A percentile compares a stretch with the other conserved stretches of the same genome.
These are phyloP conservation scores for Aspergillus ibericus DNA, from an alignment of 2,329 filamentous ascomycete species.

Conservation along the genomic window DNA sequence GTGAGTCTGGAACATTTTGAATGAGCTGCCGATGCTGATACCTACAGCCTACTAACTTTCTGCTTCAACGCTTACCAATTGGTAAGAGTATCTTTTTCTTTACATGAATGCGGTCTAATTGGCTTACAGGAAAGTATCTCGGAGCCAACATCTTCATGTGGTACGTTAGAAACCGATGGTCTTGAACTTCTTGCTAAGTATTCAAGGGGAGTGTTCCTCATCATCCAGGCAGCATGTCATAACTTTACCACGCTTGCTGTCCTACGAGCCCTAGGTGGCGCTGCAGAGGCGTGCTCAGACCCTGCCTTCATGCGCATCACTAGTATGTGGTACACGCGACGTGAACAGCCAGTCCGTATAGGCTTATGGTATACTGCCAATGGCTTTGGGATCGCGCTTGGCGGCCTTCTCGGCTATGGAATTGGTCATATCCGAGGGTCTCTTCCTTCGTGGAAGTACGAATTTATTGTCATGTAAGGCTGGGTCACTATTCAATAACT, in stretches of 20 bases:
- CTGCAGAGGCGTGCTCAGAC: slow-evolving; percentile 58
- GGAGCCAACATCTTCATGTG: slow-evolving; percentile 60
- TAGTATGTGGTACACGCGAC: slow-evolving; percentile 64
- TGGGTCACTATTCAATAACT: background rate
- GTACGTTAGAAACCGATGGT: slow-evolving; percentile 23
- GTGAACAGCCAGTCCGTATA: slow-evolving; percentile 62
- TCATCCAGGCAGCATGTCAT: slow-evolving; percentile 55
- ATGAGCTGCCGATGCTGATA: background rate
- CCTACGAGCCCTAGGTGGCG: slow-evolving; percentile 58
- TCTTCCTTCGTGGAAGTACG: slow-evolving; percentile 64
- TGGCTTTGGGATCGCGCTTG: slow-evolving; percentile 60
- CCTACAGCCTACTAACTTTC: slow-evolving; percentile 52
- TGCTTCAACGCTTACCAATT: slow-evolving; percentile 54
- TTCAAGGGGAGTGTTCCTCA: slow-evolving; percentile 49
- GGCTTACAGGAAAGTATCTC: slow-evolving; percentile 49
- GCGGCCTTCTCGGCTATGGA: slow-evolving; percentile 58
- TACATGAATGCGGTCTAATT: background rate
- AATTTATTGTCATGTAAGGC: slow-evolving; percentile 63
- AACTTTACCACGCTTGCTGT: slow-evolving; percentile 58
- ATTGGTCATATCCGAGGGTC: slow-evolving; percentile 61
- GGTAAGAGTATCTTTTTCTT: slow-evolving; percentile 27
- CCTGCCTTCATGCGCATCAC: slow-evolving; percentile 66
- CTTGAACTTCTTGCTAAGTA: background rate
- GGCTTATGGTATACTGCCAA: slow-evolving; percentile 62
- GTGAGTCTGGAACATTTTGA: background rate